Evolutionary conservation across 495 filamentous ascomycete genomes (phyloP).

Genomic region (Parathielavia appendiculata): DNA sequence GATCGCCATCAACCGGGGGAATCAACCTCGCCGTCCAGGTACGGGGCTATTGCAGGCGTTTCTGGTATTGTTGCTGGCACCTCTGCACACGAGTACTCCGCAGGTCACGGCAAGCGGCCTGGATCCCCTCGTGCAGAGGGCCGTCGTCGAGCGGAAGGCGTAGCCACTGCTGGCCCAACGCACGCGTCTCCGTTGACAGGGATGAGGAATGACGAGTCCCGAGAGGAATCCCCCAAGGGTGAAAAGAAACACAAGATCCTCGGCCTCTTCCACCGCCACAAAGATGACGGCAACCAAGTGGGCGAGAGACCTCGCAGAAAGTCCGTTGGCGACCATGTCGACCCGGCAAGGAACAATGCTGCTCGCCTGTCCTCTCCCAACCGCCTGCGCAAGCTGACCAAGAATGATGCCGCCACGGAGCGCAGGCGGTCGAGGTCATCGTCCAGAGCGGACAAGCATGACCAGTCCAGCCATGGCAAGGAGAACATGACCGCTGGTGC

Average conservation of each 20-base stretch:
- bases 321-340: not conserved
- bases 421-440: not conserved
- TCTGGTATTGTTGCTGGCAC: constrained; percentile 17
- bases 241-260: constrained; percentile 28
- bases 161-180: not conserved
- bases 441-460: not conserved
- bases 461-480: constrained; percentile 16
- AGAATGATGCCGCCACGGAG: not conserved
- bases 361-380: not conserved
- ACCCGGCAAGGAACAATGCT: constrained; percentile 5
- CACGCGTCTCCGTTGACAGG: not conserved
- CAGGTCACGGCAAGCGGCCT: not conserved
- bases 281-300: constrained; percentile 19
- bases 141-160: not conserved
- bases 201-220: not conserved
- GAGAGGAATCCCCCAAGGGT: constrained; percentile 4
- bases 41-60: constrained; percentile 15
- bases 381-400: constrained; percentile 13
- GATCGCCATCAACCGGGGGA: not conserved
- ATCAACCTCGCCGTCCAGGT: not conserved
- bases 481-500: constrained; percentile 30
- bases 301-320: constrained; percentile 14
- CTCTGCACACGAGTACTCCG: constrained; percentile 17
- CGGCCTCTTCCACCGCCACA: constrained; percentile 32
- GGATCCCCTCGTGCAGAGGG: not conserved